Conservation (phyloP, 192 early-diverging fungal genomes). For the Podila epigama region DNA sequence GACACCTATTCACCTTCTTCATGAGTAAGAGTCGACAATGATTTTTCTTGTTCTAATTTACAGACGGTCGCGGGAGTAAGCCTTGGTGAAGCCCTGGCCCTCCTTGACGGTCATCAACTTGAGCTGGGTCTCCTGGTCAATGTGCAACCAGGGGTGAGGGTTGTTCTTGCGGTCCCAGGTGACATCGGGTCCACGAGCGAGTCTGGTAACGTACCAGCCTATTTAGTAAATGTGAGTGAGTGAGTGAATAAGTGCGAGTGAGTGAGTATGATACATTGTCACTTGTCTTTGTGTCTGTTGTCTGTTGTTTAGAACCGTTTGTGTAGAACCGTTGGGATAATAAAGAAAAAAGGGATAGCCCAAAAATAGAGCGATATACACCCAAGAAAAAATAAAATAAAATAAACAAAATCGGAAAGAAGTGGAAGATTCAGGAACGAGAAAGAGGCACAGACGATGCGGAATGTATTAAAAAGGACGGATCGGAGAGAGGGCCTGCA, state of each 20-base stretch:
- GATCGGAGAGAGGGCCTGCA: background rate
- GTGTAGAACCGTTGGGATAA: background rate
- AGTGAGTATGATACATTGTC: too few species aligned
- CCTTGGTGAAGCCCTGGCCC: constrained; percentile 63
- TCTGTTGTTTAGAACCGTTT: background rate
- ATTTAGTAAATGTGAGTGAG: background rate
- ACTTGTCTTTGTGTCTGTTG: background rate
- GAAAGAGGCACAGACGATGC: background rate
- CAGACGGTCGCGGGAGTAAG: constrained; percentile 59
- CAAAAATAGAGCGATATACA: background rate
- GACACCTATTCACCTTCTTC: too few species aligned
- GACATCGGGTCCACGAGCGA: constrained; percentile 67
- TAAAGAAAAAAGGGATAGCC: background rate
- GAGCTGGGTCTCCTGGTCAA: constrained; percentile 65
- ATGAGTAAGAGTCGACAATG: too few species aligned
- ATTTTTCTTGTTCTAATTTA: constrained; percentile 32
- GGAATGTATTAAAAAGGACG: background rate
- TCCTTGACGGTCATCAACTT: constrained; percentile 65
- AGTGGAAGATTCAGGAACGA: constrained; percentile 1
- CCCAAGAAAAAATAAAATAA: background rate
- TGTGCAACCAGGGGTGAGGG: constrained; percentile 63
- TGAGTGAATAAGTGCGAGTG: too few species aligned
- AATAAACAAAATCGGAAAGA: background rate
- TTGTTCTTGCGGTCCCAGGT: constrained; percentile 65
- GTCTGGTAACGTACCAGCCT: constrained; percentile 61